These are phyloP conservation scores for Entoloma clypeatum DNA, from an alignment of 1,284 basidiomycete genomes.

Conservation along the genomic window DNA sequence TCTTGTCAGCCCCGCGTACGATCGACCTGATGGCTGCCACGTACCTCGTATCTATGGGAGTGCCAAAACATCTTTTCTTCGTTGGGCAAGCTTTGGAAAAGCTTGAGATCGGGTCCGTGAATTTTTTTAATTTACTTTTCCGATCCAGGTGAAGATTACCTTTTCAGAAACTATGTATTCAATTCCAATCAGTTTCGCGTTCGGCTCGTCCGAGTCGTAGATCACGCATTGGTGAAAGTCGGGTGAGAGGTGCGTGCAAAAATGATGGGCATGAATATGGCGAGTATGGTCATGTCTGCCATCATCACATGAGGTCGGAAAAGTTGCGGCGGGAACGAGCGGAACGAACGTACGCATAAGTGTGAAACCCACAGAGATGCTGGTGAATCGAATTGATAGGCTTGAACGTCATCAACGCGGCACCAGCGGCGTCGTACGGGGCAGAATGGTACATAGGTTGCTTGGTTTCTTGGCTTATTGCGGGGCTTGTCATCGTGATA, in stretches of 20 bases:
- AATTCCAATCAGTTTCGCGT: conserved; percentile 48
- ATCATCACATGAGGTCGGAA: background rate
- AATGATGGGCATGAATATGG: conserved; percentile 28
- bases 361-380: conserved; percentile 22
- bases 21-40: background rate
- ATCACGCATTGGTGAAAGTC: conserved; percentile 33
- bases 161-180: conserved; percentile 43
- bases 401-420: conserved; percentile 12
- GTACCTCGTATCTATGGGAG: conserved; percentile 39
- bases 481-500: background rate
- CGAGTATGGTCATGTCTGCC: conserved; percentile 16
- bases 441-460: conserved; percentile 12
- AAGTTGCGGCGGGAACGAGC: background rate
- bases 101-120: conserved; percentile 29
- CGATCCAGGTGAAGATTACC: background rate
- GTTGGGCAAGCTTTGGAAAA: conserved; percentile 38
- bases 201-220: conserved; percentile 42
- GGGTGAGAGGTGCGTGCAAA: conserved; percentile 25
- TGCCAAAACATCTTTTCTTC: conserved; percentile 53
- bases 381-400: conserved; percentile 18
- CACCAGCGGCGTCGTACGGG: conserved; percentile 7
- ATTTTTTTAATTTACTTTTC: background rate
- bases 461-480: conserved; percentile 9
- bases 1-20: background rate
- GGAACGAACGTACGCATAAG: conserved; percentile 14